Evolutionary conservation across 2,329 filamentous ascomycete genomes (phyloP).

Genomic region (Pseudogymnoascus sp.): DNA sequence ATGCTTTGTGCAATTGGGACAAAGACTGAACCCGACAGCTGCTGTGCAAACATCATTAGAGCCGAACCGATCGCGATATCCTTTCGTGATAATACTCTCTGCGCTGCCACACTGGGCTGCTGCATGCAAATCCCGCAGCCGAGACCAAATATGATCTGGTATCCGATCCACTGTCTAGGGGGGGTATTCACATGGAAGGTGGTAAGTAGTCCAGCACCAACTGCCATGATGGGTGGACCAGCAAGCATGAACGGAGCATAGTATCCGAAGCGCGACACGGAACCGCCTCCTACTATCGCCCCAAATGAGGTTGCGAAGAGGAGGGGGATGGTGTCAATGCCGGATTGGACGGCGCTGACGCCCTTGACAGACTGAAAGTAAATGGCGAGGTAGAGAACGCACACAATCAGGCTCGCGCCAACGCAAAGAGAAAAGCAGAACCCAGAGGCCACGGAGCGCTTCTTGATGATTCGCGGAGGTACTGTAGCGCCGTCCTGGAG

Average conservation of each 20-base stretch:
- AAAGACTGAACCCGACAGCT: conserved; percentile 59
- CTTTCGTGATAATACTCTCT: conserved; percentile 44
- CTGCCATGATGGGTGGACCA: conserved; percentile 25
- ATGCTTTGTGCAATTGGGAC: conserved; percentile 61
- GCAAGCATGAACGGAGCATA: conserved; percentile 26
- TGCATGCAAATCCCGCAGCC: conserved; percentile 21
- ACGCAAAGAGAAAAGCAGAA: conserved; percentile 32
- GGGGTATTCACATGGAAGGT: conserved; percentile 32
- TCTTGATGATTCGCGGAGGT: conserved; percentile 32
- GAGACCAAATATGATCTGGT: conserved; percentile 18
- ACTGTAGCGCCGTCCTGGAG: conserved; percentile 28
- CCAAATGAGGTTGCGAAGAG: conserved; percentile 28
- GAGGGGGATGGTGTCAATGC: conserved; percentile 31
- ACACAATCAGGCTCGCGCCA: conserved; percentile 24
- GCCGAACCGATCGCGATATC: conserved; percentile 47
- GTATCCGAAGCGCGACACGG: conserved; percentile 30
- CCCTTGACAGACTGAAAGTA: conserved; percentile 42
- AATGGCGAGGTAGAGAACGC: conserved; percentile 38
- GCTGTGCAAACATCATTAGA: conserved; percentile 55
- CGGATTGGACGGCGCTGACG: conserved; percentile 34
- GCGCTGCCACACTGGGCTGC: conserved; percentile 33
- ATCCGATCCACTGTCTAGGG: conserved; percentile 33
- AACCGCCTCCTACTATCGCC: conserved; percentile 28
- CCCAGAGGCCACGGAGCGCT: conserved; percentile 30
- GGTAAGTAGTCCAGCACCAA: conserved; percentile 37